Evolutionary conservation across 768 basidiomycete species (phyloP).

Genomic region (Termitomyces sp.): DNA sequence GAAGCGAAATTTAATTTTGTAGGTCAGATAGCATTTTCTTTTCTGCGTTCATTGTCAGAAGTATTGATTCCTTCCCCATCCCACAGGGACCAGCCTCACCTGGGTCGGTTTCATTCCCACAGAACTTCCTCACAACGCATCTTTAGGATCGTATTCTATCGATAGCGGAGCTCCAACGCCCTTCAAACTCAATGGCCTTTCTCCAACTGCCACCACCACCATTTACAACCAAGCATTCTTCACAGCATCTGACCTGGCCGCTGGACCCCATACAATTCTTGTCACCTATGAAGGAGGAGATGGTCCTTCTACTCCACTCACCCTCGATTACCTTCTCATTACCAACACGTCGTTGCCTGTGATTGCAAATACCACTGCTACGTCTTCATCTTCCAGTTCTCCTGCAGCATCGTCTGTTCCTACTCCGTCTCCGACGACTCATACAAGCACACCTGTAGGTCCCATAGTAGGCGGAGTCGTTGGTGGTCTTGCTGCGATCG

Average conservation of each 20-base stretch:
- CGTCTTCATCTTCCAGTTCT: not conserved
- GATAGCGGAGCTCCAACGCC: not conserved
- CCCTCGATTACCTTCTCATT: constrained; percentile 5
- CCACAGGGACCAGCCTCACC: constrained; percentile 4
- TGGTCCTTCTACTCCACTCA: constrained; percentile 1
- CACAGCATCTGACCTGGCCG: not conserved
- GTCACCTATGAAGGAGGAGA: constrained; percentile 5
- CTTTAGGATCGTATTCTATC: not conserved
- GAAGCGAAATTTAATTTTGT: constrained; percentile 4
- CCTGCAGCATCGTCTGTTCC: not conserved
- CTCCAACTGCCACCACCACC: not conserved
- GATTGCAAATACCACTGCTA: not conserved
- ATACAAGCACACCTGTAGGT: constrained; percentile 3
- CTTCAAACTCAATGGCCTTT: not conserved
- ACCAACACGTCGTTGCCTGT: not conserved
- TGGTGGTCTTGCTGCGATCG: constrained; percentile 1
- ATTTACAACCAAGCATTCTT: constrained; percentile 6
- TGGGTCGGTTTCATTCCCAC: constrained; percentile 8
- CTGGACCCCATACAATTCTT: constrained; percentile 2
- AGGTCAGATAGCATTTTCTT: not conserved
- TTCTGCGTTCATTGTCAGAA: not conserved
- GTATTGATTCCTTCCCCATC: not conserved
- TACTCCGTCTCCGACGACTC: not conserved
- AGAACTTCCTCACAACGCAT: not conserved
- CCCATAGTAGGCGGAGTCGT: constrained; percentile 10